phyloP scores from a whole-genome alignment of 2,329 filamentous ascomycete genomes.

The Sporothrix protearum region DNA sequence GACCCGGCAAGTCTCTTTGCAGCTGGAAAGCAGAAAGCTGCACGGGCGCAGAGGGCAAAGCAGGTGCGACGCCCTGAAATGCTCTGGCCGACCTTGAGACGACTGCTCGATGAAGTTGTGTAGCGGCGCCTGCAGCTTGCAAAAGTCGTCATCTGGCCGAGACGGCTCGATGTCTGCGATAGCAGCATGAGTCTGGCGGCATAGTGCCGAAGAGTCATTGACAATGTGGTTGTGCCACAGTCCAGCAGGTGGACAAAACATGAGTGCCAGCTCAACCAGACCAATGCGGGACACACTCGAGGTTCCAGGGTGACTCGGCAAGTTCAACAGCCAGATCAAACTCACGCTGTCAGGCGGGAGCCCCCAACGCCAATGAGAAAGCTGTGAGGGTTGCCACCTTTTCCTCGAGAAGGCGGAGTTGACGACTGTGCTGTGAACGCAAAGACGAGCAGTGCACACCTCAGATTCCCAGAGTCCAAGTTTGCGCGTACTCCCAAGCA shows the following conservation, averaged over 20 bases:
- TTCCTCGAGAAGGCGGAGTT: slow-evolving; percentile 41
- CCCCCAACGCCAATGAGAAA: slow-evolving; percentile 38
- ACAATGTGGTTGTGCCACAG: slow-evolving; percentile 27
- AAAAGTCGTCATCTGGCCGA: neutral
- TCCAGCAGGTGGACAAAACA: slow-evolving; percentile 28
- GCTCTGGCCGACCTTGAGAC: neutral
- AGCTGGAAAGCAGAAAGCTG: neutral
- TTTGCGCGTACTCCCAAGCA: neutral
- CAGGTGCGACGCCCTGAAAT: neutral
- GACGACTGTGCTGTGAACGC: slow-evolving; percentile 37
- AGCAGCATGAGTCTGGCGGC: neutral
- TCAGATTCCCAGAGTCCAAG: slow-evolving; percentile 16
- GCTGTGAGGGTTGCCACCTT: slow-evolving; percentile 38
- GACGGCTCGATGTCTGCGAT: neutral
- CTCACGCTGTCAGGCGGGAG: slow-evolving; percentile 31
- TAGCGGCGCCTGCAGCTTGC: slow-evolving; percentile 12
- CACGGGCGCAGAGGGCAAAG: neutral
- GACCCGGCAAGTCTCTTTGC: slow-evolving; percentile 18
- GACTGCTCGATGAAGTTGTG: neutral
- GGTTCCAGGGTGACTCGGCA: neutral
- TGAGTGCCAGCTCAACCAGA: slow-evolving; percentile 26
- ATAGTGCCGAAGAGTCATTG: slow-evolving; percentile 23
- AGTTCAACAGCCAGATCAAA: slow-evolving; percentile 34
- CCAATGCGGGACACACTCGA: neutral
- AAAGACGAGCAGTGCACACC: slow-evolving; percentile 34